Conservation (phyloP, 1,284 basidiomycete genomes). For the Naganishia albida region DNA sequence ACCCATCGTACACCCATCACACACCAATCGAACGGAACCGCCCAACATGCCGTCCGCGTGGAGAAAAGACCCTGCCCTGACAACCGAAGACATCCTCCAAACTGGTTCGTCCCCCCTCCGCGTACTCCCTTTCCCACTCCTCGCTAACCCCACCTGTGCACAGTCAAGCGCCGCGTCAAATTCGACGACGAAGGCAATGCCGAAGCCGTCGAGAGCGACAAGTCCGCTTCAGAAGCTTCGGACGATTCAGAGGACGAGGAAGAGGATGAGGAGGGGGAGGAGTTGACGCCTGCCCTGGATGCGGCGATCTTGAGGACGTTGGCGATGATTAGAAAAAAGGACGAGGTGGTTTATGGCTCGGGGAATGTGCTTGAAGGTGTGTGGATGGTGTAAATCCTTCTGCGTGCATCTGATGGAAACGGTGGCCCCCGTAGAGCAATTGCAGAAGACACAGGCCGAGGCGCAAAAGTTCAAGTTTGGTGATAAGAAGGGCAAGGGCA, state of each 20-base stretch:
- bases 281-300: conserved; percentile 90
- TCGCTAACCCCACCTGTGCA: background rate
- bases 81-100: conserved; percentile 20
- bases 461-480: conserved; percentile 39
- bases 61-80: conserved; percentile 4
- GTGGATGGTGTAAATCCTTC: no score
- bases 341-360: conserved; percentile 70
- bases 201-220: conserved; percentile 6
- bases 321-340: conserved; percentile 74
- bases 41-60: conserved; percentile 21
- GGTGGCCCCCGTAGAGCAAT: conserved; percentile 37
- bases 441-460: conserved; percentile 44
- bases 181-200: conserved; percentile 23
- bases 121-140: background rate
- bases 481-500: conserved; percentile 55
- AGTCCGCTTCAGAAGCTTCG: background rate
- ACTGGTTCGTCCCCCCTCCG: background rate
- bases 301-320: conserved; percentile 92
- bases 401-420: background rate
- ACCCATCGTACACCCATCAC: no score
- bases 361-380: conserved; percentile 75
- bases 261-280: conserved; percentile 93
- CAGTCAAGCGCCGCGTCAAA: conserved; percentile 23
- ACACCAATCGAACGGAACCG: background rate
- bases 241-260: conserved; percentile 61